Evolutionary conservation across 106 monocot genomes (phyloP).

Genomic region (Dendrobium nobile): DNA sequence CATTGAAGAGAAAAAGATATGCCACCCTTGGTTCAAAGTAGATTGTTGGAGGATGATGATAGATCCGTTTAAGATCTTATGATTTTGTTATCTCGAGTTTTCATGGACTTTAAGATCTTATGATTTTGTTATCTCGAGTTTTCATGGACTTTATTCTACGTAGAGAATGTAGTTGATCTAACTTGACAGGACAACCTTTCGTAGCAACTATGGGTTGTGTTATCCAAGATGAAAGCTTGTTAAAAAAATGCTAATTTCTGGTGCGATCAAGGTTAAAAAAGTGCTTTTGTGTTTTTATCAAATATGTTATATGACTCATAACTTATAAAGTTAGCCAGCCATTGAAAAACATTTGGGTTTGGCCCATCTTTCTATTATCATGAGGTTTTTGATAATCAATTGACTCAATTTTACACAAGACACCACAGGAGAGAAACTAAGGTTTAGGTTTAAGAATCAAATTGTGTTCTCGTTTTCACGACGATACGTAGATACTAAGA

Average conservation of each 20-base stretch:
- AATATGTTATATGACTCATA: background rate
- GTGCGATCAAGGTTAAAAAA: background rate
- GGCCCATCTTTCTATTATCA: no score
- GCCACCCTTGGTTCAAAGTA: background rate
- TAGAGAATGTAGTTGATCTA: background rate
- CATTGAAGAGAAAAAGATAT: background rate
- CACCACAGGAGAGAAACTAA: no score
- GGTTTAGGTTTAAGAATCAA: no score
- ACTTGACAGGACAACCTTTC: background rate
- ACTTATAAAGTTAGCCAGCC: background rate
- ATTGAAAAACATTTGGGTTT: background rate
- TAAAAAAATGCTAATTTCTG: background rate
- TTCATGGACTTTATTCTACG: background rate
- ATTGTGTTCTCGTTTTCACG: background rate
- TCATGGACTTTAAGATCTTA: background rate
- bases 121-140: background rate
- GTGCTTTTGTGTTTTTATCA: no score
- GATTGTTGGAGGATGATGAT: no score
- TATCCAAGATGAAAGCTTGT: background rate
- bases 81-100: background rate
- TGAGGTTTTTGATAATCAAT: no score
- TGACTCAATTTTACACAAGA: no score
- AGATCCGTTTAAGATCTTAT: background rate
- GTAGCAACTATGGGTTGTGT: background rate
- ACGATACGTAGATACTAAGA: background rate